Percentiles rank a stretch among this genome's conserved stretches.
Conservation (phyloP, 257 asterid genomes). For the Solanum bukasovii region DNA sequence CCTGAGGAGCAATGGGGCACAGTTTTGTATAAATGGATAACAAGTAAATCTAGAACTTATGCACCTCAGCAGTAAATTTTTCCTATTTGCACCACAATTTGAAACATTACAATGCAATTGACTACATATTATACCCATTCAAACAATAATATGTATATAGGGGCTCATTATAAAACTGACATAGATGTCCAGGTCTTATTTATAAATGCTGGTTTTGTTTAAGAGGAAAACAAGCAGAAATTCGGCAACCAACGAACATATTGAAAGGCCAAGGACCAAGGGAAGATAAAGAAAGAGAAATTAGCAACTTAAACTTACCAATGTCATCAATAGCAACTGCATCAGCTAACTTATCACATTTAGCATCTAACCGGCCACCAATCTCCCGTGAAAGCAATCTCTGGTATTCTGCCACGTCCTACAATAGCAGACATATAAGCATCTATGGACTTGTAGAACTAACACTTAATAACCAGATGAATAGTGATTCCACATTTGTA, state of each 20-base stretch:
- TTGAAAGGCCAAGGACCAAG: neutral
- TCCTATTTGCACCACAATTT: neutral
- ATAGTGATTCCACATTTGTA: neutral
- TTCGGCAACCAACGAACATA: neutral
- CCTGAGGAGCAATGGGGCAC: neutral
- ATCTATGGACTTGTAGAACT: neutral
- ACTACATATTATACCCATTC: neutral
- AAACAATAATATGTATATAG: neutral
- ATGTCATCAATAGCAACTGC: constrained; percentile 61
- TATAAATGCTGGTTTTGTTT: neutral
- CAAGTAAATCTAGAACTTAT: neutral
- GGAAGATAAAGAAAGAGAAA: constrained; percentile 3
- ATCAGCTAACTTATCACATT: constrained; percentile 72
- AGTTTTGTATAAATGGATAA: neutral
- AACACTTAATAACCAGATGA: neutral
- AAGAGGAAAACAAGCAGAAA: neutral
- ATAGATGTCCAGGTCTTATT: neutral
- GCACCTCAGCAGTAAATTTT: neutral
- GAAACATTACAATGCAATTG: neutral
- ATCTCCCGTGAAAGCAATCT: constrained; percentile 78
- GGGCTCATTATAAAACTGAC: neutral
- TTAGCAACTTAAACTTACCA: constrained; percentile 42
- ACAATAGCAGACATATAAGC: constrained; percentile 9
- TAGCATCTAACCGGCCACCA: constrained; percentile 71
- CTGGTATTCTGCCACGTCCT: constrained; percentile 84